Evolutionary conservation across 2,329 filamentous ascomycete genomes (phyloP).

Genomic region (Paraphoma chrysanthemicola): DNA sequence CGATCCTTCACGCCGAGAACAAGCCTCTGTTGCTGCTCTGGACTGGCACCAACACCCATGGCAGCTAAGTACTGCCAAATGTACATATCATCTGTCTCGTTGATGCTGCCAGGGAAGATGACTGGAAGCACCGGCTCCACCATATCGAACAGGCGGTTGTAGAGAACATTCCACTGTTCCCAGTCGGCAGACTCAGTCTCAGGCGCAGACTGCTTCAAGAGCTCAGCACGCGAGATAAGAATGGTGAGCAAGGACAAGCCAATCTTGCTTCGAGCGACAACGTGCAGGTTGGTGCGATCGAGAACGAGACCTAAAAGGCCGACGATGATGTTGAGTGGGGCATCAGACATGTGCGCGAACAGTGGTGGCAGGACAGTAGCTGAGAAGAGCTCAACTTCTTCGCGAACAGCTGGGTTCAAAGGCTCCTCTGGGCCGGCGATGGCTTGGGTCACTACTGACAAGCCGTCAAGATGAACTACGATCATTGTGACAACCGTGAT

Average conservation of each 20-base stretch:
- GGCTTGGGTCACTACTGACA: conserved; percentile 87
- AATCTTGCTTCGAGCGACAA: conserved; percentile 85
- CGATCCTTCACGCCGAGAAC: conserved; percentile 97
- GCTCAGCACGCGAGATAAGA: conserved; percentile 90
- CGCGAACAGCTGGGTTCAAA: conserved; percentile 73
- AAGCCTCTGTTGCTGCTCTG: conserved; percentile 92
- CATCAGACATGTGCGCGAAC: conserved; percentile 89
- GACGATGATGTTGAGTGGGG: conserved; percentile 87
- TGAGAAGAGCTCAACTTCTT: conserved; percentile 91
- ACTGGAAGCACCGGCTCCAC: conserved; percentile 83
- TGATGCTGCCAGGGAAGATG: conserved; percentile 91
- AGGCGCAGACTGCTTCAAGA: conserved; percentile 82
- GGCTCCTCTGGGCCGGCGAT: conserved; percentile 76
- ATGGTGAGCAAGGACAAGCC: conserved; percentile 91
- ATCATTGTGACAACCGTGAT: conserved; percentile 97
- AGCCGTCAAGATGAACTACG: conserved; percentile 86
- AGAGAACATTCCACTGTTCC: conserved; percentile 81
- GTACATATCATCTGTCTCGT: conserved; percentile 90
- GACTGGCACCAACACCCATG: conserved; percentile 89
- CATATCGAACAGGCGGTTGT: conserved; percentile 85
- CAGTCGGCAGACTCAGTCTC: conserved; percentile 70
- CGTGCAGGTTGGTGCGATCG: conserved; percentile 79
- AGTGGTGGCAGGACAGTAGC: conserved; percentile 87
- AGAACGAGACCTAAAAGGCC: conserved; percentile 87
- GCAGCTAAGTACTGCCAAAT: conserved; percentile 98